phyloP scores from a whole-genome alignment of 1,139 yeast species.

The Yamadazyma diospyri region DNA sequence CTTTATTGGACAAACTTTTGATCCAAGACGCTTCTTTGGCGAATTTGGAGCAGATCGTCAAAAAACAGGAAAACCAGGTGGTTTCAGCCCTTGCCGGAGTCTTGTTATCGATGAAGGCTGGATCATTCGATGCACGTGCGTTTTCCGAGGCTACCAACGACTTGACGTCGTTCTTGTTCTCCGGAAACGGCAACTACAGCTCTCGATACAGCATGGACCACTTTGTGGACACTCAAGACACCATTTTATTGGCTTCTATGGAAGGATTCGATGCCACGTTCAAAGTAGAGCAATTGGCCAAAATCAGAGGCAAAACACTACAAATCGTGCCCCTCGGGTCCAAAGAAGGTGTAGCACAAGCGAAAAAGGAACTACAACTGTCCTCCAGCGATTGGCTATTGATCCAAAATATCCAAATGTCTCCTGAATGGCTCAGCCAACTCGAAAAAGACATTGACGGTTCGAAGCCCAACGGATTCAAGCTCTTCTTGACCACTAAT shows the following conservation, averaged over 20 bases:
- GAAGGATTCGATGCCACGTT: conserved; percentile 68
- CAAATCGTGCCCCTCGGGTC: conserved; percentile 72
- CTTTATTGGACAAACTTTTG: conserved; percentile 1
- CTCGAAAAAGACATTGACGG: conserved; percentile 45
- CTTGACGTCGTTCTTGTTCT: conserved; percentile 20
- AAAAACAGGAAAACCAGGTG: conserved; percentile 19
- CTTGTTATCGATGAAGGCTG: conserved; percentile 9
- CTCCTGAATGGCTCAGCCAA: conserved; percentile 57
- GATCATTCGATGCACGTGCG: conserved; percentile 4
- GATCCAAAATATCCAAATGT: conserved; percentile 75
- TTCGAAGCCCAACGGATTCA: conserved; percentile 29
- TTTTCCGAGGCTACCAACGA: conserved; percentile 18
- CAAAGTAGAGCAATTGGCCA: conserved; percentile 47
- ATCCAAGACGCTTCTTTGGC: conserved; percentile 9
- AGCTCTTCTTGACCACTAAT: conserved; percentile 59
- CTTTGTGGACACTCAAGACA: conserved; percentile 14
- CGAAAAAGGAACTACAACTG: conserved; percentile 48
- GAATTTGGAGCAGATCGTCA: conserved; percentile 1
- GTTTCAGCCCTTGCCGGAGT: conserved; percentile 14
- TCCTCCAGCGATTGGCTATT: conserved; percentile 60
- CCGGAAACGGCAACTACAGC: conserved; percentile 23
- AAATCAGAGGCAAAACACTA: conserved; percentile 20
- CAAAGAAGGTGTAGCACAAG: conserved; percentile 56
- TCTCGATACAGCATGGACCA: conserved; percentile 14
- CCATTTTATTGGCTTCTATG: conserved; percentile 55